Conservation (phyloP, 441 rosid species). For the Cnidoscolus chayamansa region DNA sequence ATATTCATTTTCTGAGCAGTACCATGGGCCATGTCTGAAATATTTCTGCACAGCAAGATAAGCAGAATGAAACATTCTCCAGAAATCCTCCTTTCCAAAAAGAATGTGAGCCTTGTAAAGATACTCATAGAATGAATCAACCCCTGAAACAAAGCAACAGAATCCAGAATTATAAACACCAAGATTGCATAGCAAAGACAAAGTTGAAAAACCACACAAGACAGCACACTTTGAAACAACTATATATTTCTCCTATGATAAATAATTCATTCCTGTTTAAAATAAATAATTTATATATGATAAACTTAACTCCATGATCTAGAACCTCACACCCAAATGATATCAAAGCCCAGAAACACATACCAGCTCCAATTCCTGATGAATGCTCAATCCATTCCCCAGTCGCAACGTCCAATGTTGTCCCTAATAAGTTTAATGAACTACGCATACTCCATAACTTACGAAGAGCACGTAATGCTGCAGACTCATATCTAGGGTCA, state of each 20-base stretch:
- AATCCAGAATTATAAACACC: conserved; percentile 33
- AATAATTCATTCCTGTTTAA: conserved; percentile 1
- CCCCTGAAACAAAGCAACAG: conserved; percentile 50
- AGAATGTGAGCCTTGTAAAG: conserved; percentile 86
- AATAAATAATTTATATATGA: conserved; percentile 3
- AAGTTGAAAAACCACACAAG: conserved; percentile 12
- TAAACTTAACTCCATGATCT: conserved; percentile 6
- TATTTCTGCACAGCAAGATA: conserved; percentile 87
- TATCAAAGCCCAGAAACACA: conserved; percentile 23
- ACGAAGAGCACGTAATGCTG: conserved; percentile 82
- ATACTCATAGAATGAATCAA: conserved; percentile 95
- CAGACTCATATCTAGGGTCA: conserved; percentile 79
- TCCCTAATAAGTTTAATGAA: conserved; percentile 78
- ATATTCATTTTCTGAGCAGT: conserved; percentile 23
- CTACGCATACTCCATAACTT: conserved; percentile 96
- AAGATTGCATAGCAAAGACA: conserved; percentile 12
- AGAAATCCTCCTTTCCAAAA: conserved; percentile 91
- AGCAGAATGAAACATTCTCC: conserved; percentile 94
- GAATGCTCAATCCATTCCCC: conserved; percentile 93
- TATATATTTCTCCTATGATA: conserved; percentile 10
- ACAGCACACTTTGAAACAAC: background rate
- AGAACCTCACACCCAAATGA: conserved; percentile 11
- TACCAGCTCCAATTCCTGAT: conserved; percentile 97
- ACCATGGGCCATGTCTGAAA: conserved; percentile 95
- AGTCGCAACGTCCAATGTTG: conserved; percentile 69